A percentile compares a stretch with the other conserved stretches of the same genome.
phyloP scores from a whole-genome alignment of 306 rosid species.

The Lathyrus tuberosus region DNA sequence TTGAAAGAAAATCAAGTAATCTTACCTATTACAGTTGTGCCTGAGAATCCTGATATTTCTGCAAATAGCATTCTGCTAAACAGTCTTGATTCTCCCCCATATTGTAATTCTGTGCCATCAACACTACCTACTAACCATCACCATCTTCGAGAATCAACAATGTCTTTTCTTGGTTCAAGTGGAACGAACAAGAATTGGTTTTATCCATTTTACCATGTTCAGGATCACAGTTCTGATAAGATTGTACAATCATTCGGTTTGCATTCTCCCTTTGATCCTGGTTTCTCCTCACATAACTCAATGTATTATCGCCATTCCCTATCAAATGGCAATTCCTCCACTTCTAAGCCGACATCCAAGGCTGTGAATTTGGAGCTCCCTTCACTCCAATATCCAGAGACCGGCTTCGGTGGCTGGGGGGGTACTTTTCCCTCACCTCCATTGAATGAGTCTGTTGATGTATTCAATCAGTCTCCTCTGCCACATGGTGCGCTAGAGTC shows the following conservation, averaged over 20 bases:
- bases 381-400: constrained; percentile 97
- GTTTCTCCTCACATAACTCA: constrained; percentile 52
- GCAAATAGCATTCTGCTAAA: constrained; percentile 52
- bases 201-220: constrained; percentile 52
- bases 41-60: constrained; percentile 58
- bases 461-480: constrained; percentile 64
- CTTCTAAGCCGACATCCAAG: constrained; percentile 75
- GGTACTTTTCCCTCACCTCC: constrained; percentile 61
- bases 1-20: constrained; percentile 54
- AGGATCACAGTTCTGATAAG: constrained; percentile 52
- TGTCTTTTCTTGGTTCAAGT: constrained; percentile 54
- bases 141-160: constrained; percentile 65
- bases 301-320: constrained; percentile 69
- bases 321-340: constrained; percentile 86
- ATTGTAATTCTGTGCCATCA: constrained; percentile 55
- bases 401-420: constrained; percentile 84
- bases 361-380: constrained; percentile 98
- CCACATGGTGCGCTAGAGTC: constrained; percentile 51
- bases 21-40: constrained; percentile 50
- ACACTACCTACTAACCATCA: constrained; percentile 60
- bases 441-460: constrained; percentile 68
- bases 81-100: constrained; percentile 67
- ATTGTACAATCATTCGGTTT: constrained; percentile 52
- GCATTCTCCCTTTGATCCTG: constrained; percentile 57
- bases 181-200: constrained; percentile 50